phyloP scores from a whole-genome alignment of 108 stramenopile species.

The Pseudonitzschia delicatissima region DNA sequence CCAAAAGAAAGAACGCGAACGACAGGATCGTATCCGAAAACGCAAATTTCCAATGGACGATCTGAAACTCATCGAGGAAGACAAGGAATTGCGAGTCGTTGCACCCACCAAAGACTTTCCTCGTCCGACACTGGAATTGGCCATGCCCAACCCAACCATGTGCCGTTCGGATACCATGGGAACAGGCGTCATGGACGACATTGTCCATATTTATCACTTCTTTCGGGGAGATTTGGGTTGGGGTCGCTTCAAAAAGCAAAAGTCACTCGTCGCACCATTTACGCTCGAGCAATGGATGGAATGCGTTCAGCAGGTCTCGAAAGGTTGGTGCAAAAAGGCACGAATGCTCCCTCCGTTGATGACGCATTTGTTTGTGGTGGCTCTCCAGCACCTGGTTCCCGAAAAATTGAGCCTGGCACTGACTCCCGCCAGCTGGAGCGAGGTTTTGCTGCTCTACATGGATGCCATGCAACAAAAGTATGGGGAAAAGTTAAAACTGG shows the following conservation, averaged over 20 bases:
- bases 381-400: constrained; percentile 59
- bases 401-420: constrained; percentile 50
- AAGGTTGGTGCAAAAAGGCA: constrained; percentile 58
- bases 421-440: constrained; percentile 72
- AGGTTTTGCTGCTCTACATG: constrained; percentile 68
- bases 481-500: constrained; percentile 49
- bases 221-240: constrained; percentile 76
- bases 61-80: constrained; percentile 63
- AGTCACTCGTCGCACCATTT: constrained; percentile 44
- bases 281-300: constrained; percentile 61
- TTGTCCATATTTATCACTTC: constrained; percentile 76
- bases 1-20: constrained; percentile 40
- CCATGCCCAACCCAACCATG: constrained; percentile 15
- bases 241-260: constrained; percentile 25
- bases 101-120: constrained; percentile 5
- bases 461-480: constrained; percentile 81
- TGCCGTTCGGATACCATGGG: constrained; percentile 25
- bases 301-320: constrained; percentile 60
- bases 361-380: constrained; percentile 63
- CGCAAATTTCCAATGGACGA: constrained; percentile 86
- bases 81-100: constrained; percentile 73
- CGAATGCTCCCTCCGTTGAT: constrained; percentile 73
- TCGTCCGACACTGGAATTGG: constrained; percentile 56
- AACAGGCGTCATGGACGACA: constrained; percentile 37
- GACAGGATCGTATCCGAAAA: constrained; percentile 55